Percentiles rank a stretch among this genome's conserved stretches.
Evolutionary conservation across 179 eudicot genomes (phyloP).

Genomic region (Vitellaria paradoxa): DNA sequence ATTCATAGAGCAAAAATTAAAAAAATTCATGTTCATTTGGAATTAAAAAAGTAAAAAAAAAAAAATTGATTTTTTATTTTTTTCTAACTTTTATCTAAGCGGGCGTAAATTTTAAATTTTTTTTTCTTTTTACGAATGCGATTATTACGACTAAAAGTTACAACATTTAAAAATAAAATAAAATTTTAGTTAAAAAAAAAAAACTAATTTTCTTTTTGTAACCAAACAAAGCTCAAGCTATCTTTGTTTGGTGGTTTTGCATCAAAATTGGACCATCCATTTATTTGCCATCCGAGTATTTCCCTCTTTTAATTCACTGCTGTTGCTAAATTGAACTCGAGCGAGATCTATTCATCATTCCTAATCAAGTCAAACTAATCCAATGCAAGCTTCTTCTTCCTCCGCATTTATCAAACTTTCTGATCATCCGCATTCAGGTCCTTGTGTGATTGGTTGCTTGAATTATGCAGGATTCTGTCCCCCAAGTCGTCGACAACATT

Average conservation of each 20-base stretch:
- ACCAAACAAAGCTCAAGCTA: too few species aligned
- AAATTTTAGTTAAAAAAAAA: too few species aligned
- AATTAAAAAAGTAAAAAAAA: too few species aligned
- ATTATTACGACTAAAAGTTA: too few species aligned
- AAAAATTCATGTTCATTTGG: too few species aligned
- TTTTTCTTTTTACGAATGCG: too few species aligned
- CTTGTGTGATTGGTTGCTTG: background rate
- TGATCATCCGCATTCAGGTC: conserved; percentile 7
- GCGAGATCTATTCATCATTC: background rate
- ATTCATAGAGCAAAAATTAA: too few species aligned
- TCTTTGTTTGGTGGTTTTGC: background rate
- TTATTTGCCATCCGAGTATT: background rate
- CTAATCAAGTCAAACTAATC: background rate
- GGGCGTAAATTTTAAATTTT: too few species aligned
- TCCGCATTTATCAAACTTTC: background rate
- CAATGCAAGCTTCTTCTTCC: background rate
- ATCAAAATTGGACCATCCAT: background rate
- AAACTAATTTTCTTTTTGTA: too few species aligned
- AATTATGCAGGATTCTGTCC: conserved; percentile 22
- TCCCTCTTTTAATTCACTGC: background rate
- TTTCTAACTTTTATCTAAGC: too few species aligned
- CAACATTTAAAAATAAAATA: too few species aligned
- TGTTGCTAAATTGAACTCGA: background rate
- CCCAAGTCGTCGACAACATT: conserved; percentile 1
- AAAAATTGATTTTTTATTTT: too few species aligned